Conservation (phyloP, 2,329 filamentous ascomycete genomes). For the Daldinia eschscholtzii region DNA sequence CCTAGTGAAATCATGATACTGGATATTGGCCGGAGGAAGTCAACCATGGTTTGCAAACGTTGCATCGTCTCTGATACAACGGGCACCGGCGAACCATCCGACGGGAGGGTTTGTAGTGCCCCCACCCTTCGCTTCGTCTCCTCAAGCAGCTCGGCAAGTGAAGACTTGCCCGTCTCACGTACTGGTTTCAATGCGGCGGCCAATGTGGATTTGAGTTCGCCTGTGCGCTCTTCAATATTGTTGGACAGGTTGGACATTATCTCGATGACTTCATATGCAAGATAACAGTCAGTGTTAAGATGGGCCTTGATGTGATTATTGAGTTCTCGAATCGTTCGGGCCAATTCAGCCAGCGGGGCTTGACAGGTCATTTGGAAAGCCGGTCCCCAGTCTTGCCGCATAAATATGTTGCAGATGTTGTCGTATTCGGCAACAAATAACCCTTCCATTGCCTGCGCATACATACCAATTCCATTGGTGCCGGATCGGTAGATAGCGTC, state of each 20-base stretch:
- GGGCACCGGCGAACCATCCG: conserved; percentile 82
- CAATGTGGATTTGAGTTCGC: conserved; percentile 85
- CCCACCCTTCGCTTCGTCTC: conserved; percentile 81
- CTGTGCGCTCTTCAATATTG: conserved; percentile 83
- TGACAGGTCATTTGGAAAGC: conserved; percentile 86
- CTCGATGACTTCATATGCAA: conserved; percentile 95
- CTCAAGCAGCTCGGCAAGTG: conserved; percentile 84
- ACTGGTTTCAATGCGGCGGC: conserved; percentile 89
- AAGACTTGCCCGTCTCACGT: conserved; percentile 90
- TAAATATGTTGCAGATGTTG: conserved; percentile 88
- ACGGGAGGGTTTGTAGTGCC: conserved; percentile 75
- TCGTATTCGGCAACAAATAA: conserved; percentile 91
- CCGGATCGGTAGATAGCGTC: conserved; percentile 89
- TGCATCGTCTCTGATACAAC: conserved; percentile 88
- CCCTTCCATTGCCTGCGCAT: conserved; percentile 87
- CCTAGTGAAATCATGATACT: conserved; percentile 93
- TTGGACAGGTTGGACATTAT: conserved; percentile 85
- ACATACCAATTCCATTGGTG: conserved; percentile 91
- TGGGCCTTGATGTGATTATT: conserved; percentile 91
- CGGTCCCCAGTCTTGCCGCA: conserved; percentile 83
- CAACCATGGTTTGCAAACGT: conserved; percentile 86
- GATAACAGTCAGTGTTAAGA: conserved; percentile 89
- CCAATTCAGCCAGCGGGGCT: conserved; percentile 81
- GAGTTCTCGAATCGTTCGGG: conserved; percentile 86
- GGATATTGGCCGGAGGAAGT: conserved; percentile 86